phyloP scores from a whole-genome alignment of 2,329 filamentous ascomycete species.

The Reticulascus tulasneorum region DNA sequence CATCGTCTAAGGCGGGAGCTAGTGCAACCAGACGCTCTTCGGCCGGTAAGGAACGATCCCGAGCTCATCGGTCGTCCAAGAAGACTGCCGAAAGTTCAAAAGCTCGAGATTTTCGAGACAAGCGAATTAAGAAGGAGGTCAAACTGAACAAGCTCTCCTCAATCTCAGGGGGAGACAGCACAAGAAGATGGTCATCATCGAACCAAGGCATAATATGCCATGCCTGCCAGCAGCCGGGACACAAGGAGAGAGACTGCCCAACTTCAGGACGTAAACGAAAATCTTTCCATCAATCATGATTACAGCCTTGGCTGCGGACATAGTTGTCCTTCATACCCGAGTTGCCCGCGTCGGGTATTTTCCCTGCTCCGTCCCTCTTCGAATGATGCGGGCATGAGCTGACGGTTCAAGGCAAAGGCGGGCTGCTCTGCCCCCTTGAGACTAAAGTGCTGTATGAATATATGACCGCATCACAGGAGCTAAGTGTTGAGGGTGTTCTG shows the following conservation, averaged over 20 bases:
- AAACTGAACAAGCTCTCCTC: conserved; percentile 60
- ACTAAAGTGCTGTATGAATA: no score
- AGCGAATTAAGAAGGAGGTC: conserved; percentile 61
- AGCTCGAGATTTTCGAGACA: conserved; percentile 49
- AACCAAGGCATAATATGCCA: conserved; percentile 60
- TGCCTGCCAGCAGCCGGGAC: conserved; percentile 58
- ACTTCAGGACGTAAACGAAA: conserved; percentile 16
- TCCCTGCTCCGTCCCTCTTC: background rate
- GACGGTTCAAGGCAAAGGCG: no score
- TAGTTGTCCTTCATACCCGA: conserved; percentile 7
- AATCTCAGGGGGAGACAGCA: conserved; percentile 41
- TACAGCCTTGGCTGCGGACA: background rate
- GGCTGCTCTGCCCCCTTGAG: no score
- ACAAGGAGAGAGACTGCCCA: conserved; percentile 55
- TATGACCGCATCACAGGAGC: no score
- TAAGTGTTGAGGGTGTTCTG: no score
- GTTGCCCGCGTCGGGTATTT: conserved; percentile 1
- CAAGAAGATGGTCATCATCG: no score
- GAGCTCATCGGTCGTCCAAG: conserved; percentile 22
- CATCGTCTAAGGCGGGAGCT: conserved; percentile 1
- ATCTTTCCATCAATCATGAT: conserved; percentile 5
- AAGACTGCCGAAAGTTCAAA: conserved; percentile 37
- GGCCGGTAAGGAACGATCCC: conserved; percentile 7
- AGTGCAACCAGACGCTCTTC: conserved; percentile 18
- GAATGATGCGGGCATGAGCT: no score